Percentiles rank a stretch among this genome's conserved stretches.
Conservation (phyloP, 2,329 filamentous ascomycete species). For the Claviceps cyperi region DNA sequence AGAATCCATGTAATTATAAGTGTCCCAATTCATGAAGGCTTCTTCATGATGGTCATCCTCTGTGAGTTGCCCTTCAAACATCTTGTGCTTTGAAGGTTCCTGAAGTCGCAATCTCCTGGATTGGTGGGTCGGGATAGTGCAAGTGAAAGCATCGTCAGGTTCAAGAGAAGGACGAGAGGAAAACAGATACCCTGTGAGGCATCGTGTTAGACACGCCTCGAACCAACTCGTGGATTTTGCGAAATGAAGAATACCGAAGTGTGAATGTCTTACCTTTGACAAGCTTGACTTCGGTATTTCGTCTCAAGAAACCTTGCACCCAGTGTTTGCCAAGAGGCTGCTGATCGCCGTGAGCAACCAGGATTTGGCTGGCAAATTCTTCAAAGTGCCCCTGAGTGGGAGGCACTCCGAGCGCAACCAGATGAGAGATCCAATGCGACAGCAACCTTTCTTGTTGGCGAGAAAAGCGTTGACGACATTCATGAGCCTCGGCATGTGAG, state of each 20-base stretch:
- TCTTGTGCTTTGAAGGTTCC: conserved; percentile 3
- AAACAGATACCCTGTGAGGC: conserved; percentile 4
- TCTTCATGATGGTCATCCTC: conserved; percentile 6
- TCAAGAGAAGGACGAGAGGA: conserved; percentile 4
- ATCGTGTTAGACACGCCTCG: neutral
- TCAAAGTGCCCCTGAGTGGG: conserved; percentile 7
- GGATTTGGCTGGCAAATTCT: conserved; percentile 6
- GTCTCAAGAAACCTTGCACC: conserved; percentile 7
- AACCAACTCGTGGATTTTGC: neutral
- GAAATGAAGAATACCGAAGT: neutral
- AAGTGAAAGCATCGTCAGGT: conserved; percentile 2
- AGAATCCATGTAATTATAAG: conserved; percentile 5
- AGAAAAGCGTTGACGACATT: conserved; percentile 8
- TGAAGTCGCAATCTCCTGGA: conserved; percentile 5
- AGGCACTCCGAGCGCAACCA: conserved; percentile 6
- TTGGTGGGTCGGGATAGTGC: conserved; percentile 4
- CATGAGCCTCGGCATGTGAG: conserved; percentile 8
- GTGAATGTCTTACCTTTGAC: conserved; percentile 6
- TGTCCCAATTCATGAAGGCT: conserved; percentile 6
- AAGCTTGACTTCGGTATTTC: conserved; percentile 6
- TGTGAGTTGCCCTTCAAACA: conserved; percentile 2
- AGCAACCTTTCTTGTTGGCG: conserved; percentile 7
- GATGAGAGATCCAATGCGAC: conserved; percentile 6
- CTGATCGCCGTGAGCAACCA: conserved; percentile 6
- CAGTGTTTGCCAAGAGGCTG: conserved; percentile 8